Percentiles rank a stretch among this genome's conserved stretches.
Evolutionary conservation across 805 yeast species (phyloP).

Genomic region (Scheffersomyces spartinae): DNA sequence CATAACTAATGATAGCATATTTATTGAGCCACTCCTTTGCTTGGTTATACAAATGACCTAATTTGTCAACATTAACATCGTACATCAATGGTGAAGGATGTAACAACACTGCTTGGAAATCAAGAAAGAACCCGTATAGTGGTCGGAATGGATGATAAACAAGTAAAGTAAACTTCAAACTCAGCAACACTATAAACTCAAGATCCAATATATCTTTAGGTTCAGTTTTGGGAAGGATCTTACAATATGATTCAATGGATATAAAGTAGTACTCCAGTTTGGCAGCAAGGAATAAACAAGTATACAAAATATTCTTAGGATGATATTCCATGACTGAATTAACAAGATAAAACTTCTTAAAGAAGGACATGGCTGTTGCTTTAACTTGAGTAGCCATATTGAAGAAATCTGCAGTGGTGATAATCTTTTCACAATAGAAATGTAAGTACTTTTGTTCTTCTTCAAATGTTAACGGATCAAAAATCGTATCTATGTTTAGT

Average conservation of each 20-base stretch:
- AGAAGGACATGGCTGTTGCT: slow-evolving; percentile 77
- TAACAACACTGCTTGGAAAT: slow-evolving; percentile 53
- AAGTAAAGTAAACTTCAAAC: slow-evolving; percentile 64
- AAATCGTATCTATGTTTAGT: slow-evolving; percentile 22
- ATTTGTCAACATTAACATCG: slow-evolving; percentile 35
- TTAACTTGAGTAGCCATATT: slow-evolving; percentile 80
- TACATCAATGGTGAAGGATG: slow-evolving; percentile 32
- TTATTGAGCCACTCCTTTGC: slow-evolving; percentile 58
- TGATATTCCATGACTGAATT: slow-evolving; percentile 81
- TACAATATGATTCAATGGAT: slow-evolving; percentile 69
- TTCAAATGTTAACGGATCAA: slow-evolving; percentile 39
- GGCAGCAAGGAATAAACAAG: slow-evolving; percentile 79
- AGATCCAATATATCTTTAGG: slow-evolving; percentile 59
- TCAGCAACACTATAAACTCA: slow-evolving; percentile 68
- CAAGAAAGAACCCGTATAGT: slow-evolving; percentile 89
- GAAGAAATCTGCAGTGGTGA: slow-evolving; percentile 59
- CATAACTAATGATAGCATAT: slow-evolving; percentile 62
- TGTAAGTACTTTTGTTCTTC: slow-evolving; percentile 64
- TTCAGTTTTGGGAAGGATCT: slow-evolving; percentile 54
- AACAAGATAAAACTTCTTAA: slow-evolving; percentile 67
- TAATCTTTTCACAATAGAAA: slow-evolving; percentile 63
- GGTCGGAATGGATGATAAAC: slow-evolving; percentile 88
- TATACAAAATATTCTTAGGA: slow-evolving; percentile 66
- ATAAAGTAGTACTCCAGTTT: slow-evolving; percentile 88
- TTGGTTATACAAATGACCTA: slow-evolving; percentile 60